Percentiles rank a stretch among this genome's conserved stretches.
These are phyloP conservation scores for Kodamaea restingae DNA, from an alignment of 805 yeast species.

Conservation along the genomic window DNA sequence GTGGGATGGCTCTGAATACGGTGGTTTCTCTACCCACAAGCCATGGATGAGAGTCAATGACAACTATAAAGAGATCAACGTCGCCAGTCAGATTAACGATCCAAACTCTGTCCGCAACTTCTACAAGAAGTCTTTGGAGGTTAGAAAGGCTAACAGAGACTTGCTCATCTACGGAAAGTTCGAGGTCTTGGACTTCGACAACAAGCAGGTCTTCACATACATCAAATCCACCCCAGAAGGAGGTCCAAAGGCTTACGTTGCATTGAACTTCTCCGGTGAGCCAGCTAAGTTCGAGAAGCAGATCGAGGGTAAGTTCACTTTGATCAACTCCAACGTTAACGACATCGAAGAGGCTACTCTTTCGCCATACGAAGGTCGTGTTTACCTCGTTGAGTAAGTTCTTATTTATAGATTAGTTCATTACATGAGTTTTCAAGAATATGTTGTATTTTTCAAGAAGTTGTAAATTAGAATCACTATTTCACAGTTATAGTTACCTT, in stretches of 20 bases:
- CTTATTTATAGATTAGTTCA: conserved; percentile 1
- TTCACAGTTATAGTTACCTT: no score
- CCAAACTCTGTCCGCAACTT: conserved; percentile 43
- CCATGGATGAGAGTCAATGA: conserved; percentile 57
- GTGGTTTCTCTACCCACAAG: conserved; percentile 44
- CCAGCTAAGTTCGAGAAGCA: conserved; percentile 26
- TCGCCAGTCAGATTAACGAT: conserved; percentile 41
- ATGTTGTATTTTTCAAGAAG: no score
- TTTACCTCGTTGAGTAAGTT: conserved; percentile 24
- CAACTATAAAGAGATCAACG: conserved; percentile 48
- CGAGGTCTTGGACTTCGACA: conserved; percentile 41
- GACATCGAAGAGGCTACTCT: conserved; percentile 22
- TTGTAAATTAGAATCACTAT: no score
- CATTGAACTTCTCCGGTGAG: conserved; percentile 40
- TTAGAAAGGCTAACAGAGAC: conserved; percentile 44
- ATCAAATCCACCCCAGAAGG: conserved; percentile 31
- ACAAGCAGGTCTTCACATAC: conserved; percentile 40
- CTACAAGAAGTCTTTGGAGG: conserved; percentile 40
- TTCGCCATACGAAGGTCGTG: conserved; percentile 45
- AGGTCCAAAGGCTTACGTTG: conserved; percentile 28
- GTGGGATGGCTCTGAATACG: conserved; percentile 44
- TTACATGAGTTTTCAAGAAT: no score
- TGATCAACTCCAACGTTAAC: conserved; percentile 31
- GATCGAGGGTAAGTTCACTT: conserved; percentile 24
- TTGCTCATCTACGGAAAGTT: conserved; percentile 45